Percentiles rank a stretch among this genome's conserved stretches.
These are phyloP conservation scores for Ephemerocybe angulata DNA, from an alignment of 768 basidiomycete genomes.

Conservation along the genomic window DNA sequence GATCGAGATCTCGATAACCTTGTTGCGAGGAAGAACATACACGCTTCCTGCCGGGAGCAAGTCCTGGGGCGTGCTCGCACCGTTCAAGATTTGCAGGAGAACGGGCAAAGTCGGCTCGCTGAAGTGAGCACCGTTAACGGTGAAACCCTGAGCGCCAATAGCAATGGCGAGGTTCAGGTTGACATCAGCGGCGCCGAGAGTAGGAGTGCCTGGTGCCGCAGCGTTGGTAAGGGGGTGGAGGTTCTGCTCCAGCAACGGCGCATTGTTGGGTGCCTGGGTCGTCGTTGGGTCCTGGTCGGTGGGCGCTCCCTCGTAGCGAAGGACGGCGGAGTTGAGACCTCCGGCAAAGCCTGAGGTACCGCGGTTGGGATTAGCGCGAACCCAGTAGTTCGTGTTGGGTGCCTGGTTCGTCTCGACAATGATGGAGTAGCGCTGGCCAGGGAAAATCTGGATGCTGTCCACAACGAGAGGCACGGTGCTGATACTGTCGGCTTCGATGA, in stretches of 20 bases:
- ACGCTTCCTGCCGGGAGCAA: slow-evolving; percentile 31
- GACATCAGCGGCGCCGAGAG: slow-evolving; percentile 38
- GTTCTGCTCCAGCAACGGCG: slow-evolving; percentile 32
- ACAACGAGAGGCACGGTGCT: slow-evolving; percentile 24
- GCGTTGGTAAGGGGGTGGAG: slow-evolving; percentile 30
- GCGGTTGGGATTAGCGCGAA: slow-evolving; percentile 36
- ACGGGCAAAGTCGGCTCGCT: slow-evolving; percentile 40
- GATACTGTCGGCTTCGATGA: slow-evolving; percentile 36
- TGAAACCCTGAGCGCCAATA: slow-evolving; percentile 23
- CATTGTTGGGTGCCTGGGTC: slow-evolving; percentile 18
- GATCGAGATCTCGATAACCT: slow-evolving; percentile 18
- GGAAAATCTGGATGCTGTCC: slow-evolving; percentile 26
- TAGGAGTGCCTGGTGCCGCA: slow-evolving; percentile 33
- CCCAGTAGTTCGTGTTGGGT: slow-evolving; percentile 52
- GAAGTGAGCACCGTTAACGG: slow-evolving; percentile 33
- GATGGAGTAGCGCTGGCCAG: too few relatives aligned
- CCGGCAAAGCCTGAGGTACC: slow-evolving; percentile 26
- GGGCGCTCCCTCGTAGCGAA: slow-evolving; percentile 44
- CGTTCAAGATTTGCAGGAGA: slow-evolving; percentile 43
- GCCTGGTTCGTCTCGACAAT: slow-evolving; percentile 39
- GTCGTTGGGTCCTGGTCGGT: slow-evolving; percentile 37
- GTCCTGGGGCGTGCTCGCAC: slow-evolving; percentile 26
- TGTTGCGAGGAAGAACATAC: slow-evolving; percentile 31
- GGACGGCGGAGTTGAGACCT: slow-evolving; percentile 43
- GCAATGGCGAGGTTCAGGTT: slow-evolving; percentile 30